Conservation (phyloP, 106 monocot genomes). For the Amphibolis antarctica region DNA sequence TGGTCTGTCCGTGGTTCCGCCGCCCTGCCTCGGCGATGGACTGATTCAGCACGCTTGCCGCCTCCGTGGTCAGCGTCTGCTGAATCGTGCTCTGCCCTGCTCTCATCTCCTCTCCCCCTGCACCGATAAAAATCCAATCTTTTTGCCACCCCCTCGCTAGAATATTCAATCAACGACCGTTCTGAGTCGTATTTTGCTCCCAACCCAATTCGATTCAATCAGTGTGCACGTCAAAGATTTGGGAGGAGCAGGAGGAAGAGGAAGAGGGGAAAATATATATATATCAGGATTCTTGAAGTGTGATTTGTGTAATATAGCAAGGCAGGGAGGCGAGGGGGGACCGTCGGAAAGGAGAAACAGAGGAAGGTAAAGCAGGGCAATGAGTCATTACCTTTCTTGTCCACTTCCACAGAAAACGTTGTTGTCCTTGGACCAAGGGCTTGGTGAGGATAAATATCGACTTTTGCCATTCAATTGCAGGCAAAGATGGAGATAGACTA, state of each 20-base stretch:
- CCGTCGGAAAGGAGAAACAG: not conserved
- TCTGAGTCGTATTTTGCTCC: too few relatives aligned
- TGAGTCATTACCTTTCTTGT: not conserved
- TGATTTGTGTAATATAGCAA: not conserved
- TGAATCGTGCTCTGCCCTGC: constrained; percentile 52
- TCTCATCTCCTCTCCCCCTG: constrained; percentile 19
- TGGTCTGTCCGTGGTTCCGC: constrained; percentile 63
- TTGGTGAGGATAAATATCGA: not conserved
- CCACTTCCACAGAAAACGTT: not conserved
- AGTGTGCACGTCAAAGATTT: too few relatives aligned
- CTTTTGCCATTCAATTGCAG: not conserved
- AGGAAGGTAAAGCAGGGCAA: not conserved
- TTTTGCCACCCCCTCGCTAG: too few relatives aligned
- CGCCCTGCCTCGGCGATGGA: constrained; percentile 48
- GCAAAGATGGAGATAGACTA: not conserved
- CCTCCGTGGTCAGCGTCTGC: constrained; percentile 67
- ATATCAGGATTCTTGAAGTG: not conserved
- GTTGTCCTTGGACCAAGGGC: not conserved
- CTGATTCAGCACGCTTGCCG: constrained; percentile 32
- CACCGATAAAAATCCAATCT: not conserved
- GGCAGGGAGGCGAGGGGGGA: not conserved
- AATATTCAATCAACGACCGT: too few relatives aligned
- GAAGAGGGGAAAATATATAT: not conserved
- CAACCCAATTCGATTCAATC: not conserved
- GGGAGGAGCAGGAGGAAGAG: not conserved